These are phyloP conservation scores for Kalmusia sp. DNA, from an alignment of 2,329 filamentous ascomycete species.

Conservation along the genomic window DNA sequence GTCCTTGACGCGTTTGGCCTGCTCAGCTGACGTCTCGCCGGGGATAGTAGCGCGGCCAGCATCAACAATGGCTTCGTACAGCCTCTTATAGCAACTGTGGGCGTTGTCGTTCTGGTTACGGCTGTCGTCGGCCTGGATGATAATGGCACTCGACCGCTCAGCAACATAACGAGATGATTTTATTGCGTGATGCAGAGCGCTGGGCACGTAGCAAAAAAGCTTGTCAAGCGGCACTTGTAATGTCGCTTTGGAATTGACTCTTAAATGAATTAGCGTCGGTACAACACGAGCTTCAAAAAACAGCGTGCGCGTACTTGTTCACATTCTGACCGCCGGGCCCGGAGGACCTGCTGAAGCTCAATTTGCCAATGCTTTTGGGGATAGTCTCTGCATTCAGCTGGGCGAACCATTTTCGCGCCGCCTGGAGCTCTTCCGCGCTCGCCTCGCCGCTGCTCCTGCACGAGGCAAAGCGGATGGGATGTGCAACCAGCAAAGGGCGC, in stretches of 20 bases:
- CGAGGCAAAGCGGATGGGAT: constrained; percentile 10
- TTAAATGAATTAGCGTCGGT: constrained; percentile 37
- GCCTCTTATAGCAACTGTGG: constrained; percentile 64
- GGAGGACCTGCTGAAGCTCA: constrained; percentile 69
- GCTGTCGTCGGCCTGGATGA: constrained; percentile 70
- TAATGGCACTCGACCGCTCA: constrained; percentile 58
- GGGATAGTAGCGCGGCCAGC: constrained; percentile 61
- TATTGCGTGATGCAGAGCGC: constrained; percentile 60
- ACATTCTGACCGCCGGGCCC: constrained; percentile 73
- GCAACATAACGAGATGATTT: constrained; percentile 63
- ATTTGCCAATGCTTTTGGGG: constrained; percentile 62
- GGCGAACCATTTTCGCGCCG: constrained; percentile 65
- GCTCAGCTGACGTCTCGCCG: constrained; percentile 66
- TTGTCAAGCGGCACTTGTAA: constrained; percentile 61
- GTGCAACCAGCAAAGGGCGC: constrained; percentile 8
- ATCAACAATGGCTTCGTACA: constrained; percentile 61
- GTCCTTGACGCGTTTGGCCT: constrained; percentile 61
- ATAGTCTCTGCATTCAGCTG: constrained; percentile 61
- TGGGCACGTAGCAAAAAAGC: constrained; percentile 62
- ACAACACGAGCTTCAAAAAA: constrained; percentile 3
- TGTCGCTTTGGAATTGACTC: constrained; percentile 73
- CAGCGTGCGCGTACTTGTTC: constrained; percentile 62
- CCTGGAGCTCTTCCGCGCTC: constrained; percentile 39
- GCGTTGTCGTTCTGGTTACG: constrained; percentile 68
- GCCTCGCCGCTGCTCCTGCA: constrained; percentile 10